These are phyloP conservation scores for Leptographium radiaticola DNA, from an alignment of 2,329 filamentous ascomycete species.

Conservation along the genomic window DNA sequence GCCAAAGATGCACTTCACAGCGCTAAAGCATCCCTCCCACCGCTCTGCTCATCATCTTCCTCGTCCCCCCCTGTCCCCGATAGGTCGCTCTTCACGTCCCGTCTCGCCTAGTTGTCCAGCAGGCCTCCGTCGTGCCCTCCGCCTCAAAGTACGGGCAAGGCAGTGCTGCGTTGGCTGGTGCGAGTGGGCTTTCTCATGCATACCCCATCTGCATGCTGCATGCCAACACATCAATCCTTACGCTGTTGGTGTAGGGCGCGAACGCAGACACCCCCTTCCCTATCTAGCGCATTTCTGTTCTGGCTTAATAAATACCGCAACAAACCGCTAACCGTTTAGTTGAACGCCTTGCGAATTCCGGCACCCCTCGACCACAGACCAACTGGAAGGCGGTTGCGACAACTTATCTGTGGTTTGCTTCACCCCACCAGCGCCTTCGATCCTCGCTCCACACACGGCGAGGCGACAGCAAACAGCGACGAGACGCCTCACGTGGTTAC, in stretches of 20 bases:
- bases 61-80: not conserved
- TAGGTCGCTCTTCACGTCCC: not conserved
- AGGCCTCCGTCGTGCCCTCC: not conserved
- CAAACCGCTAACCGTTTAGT: conserved; percentile 21
- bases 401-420: not conserved
- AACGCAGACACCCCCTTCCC: conserved; percentile 12
- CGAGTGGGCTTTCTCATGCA: conserved; percentile 36
- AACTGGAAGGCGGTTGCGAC: conserved; percentile 13
- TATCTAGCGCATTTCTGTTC: conserved; percentile 4
- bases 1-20: not conserved
- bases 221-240: conserved; percentile 37
- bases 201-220: conserved; percentile 40
- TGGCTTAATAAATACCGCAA: conserved; percentile 22
- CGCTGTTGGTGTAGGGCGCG: conserved; percentile 22
- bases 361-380: conserved; percentile 7
- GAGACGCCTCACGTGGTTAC: not conserved
- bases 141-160: not conserved
- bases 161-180: conserved; percentile 29
- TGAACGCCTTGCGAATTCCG: conserved; percentile 13
- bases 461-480: not conserved
- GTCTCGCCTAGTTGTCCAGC: not conserved
- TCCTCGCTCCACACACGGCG: not conserved
- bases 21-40: not conserved
- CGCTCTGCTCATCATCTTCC: not conserved
- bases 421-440: not conserved